phyloP scores from a whole-genome alignment of 2,329 filamentous ascomycete genomes.

The Zymoseptoria pseudotritici region DNA sequence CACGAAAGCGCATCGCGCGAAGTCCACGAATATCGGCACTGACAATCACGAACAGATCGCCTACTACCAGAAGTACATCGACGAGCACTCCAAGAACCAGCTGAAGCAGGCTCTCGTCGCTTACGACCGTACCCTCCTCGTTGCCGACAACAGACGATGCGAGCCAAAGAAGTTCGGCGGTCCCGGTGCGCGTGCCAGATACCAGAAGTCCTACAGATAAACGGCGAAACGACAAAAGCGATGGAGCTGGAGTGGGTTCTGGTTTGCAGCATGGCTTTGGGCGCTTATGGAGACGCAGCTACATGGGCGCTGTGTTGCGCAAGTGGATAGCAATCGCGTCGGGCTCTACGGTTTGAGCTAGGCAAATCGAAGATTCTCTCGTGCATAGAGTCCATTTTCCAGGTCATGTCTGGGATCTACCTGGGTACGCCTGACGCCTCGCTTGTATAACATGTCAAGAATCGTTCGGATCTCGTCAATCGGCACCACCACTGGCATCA shows the following conservation, averaged over 20 bases:
- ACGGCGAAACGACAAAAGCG: constrained; percentile 11
- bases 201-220: constrained; percentile 99
- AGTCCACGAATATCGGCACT: not conserved
- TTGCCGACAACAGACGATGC: constrained; percentile 97
- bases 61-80: constrained; percentile 99
- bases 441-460: constrained; percentile 1
- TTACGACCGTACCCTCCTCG: constrained; percentile 94
- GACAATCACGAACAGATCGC: constrained; percentile 47
- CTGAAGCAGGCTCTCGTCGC: constrained; percentile 94
- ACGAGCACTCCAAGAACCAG: constrained; percentile 99
- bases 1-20: not conserved
- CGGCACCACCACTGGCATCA: constrained; percentile 3
- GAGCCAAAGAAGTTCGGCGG: constrained; percentile 98
- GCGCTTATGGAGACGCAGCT: constrained; percentile 12
- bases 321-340: constrained; percentile 4
- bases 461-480: constrained; percentile 1
- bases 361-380: constrained; percentile 9
- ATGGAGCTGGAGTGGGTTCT: constrained; percentile 7
- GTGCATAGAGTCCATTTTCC: constrained; percentile 5
- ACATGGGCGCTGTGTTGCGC: constrained; percentile 1
- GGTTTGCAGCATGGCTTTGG: constrained; percentile 14
- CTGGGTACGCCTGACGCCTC: constrained; percentile 11
- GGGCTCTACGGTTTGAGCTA: constrained; percentile 9
- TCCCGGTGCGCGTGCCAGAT: constrained; percentile 89
- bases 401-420: constrained; percentile 4